Percentiles rank a stretch among this genome's conserved stretches.
phyloP scores from a whole-genome alignment of 2,329 filamentous ascomycete species.

The Penicillium rolfsii region DNA sequence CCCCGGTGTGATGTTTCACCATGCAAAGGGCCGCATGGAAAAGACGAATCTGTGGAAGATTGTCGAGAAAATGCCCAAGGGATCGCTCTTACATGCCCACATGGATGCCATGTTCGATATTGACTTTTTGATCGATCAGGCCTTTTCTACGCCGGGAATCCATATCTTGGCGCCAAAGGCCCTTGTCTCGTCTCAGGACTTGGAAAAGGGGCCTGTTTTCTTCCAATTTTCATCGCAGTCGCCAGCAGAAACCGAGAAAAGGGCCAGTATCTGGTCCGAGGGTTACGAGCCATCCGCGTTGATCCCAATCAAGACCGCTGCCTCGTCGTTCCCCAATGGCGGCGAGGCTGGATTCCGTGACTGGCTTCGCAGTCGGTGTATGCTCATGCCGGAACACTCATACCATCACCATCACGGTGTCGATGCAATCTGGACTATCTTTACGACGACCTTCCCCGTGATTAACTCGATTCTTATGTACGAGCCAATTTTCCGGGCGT shows the following conservation, averaged over 20 bases:
- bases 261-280: slow-evolving; percentile 65
- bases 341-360: slow-evolving; percentile 71
- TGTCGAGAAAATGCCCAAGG: slow-evolving; percentile 85
- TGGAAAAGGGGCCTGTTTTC: slow-evolving; percentile 58
- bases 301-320: slow-evolving; percentile 64
- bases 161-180: slow-evolving; percentile 65
- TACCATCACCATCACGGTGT: slow-evolving; percentile 80
- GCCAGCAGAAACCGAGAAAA: slow-evolving; percentile 48
- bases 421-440: slow-evolving; percentile 83
- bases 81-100: slow-evolving; percentile 71
- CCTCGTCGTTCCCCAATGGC: slow-evolving; percentile 73
- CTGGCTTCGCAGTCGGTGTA: slow-evolving; percentile 76
- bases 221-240: slow-evolving; percentile 64
- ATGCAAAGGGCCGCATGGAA: slow-evolving; percentile 86
- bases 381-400: slow-evolving; percentile 72
- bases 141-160: slow-evolving; percentile 72
- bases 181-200: slow-evolving; percentile 58
- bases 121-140: slow-evolving; percentile 73
- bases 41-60: slow-evolving; percentile 83
- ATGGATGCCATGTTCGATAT: slow-evolving; percentile 90
- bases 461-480: slow-evolving; percentile 79
- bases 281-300: slow-evolving; percentile 64
- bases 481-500: slow-evolving; percentile 83
- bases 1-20: slow-evolving; percentile 90
- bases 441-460: slow-evolving; percentile 72